phyloP scores from a whole-genome alignment of 2,329 filamentous ascomycete species.

The Claviceps digitariae region DNA sequence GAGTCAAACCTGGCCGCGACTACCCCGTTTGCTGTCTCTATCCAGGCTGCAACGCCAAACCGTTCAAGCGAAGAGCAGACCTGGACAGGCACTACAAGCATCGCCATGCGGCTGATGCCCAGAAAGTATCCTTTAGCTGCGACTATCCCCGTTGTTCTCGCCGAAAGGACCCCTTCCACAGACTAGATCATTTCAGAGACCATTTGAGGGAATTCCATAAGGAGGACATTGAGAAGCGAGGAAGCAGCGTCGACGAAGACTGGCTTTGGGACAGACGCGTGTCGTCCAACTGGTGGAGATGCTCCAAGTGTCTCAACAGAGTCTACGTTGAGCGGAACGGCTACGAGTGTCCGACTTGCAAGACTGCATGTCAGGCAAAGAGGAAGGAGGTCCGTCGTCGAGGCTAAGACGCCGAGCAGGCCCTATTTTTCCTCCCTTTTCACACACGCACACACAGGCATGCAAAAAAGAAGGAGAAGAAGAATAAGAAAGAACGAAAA shows the following conservation, averaged over 20 bases:
- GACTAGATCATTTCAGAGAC: conserved; percentile 43
- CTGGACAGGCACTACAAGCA: conserved; percentile 39
- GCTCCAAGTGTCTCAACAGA: conserved; percentile 35
- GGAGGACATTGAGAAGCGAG: conserved; percentile 39
- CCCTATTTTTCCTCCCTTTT: too few species aligned
- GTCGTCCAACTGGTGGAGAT: conserved; percentile 37
- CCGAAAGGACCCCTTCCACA: conserved; percentile 31
- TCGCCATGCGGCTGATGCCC: conserved; percentile 28
- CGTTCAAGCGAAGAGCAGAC: conserved; percentile 40
- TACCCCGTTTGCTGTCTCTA: conserved; percentile 25
- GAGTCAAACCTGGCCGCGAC: conserved; percentile 14
- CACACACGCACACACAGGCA: too few species aligned
- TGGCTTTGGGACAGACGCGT: conserved; percentile 28
- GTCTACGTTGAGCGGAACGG: conserved; percentile 26
- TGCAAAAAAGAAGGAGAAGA: neutral
- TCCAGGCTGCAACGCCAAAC: conserved; percentile 27
- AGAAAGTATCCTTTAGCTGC: conserved; percentile 32
- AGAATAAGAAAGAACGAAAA: neutral
- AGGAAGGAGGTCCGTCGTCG: conserved; percentile 23
- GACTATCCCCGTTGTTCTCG: conserved; percentile 38
- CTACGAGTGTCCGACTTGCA: conserved; percentile 35
- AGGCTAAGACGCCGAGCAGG: conserved; percentile 4
- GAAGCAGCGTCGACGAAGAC: conserved; percentile 20
- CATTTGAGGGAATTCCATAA: conserved; percentile 42
- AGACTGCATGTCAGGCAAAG: conserved; percentile 30